A percentile compares a stretch with the other conserved stretches of the same genome.
These are phyloP conservation scores for Scedosporium dehoogii DNA, from an alignment of 2,329 filamentous ascomycete species.

Conservation along the genomic window DNA sequence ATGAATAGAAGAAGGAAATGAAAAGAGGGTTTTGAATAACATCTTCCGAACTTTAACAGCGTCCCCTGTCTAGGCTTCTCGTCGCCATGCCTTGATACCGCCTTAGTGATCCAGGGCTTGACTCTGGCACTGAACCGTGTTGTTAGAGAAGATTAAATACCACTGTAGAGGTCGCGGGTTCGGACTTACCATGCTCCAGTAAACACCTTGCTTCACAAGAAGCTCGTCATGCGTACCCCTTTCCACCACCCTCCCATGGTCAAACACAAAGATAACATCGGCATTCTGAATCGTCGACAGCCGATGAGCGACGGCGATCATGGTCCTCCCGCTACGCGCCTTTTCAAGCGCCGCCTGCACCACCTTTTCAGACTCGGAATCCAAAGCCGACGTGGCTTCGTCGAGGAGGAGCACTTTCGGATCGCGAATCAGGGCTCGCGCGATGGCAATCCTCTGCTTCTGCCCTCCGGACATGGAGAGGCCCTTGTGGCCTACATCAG, in stretches of 20 bases:
- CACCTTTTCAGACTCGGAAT: constrained; percentile 55
- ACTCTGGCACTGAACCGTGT: not conserved
- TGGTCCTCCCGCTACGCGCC: constrained; percentile 31
- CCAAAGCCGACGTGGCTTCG: constrained; percentile 59
- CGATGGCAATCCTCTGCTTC: constrained; percentile 62
- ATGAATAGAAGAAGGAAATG: too few relatives aligned
- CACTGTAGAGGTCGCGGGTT: constrained; percentile 13
- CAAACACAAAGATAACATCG: constrained; percentile 54
- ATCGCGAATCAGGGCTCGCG: constrained; percentile 56
- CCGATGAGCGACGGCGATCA: constrained; percentile 57
- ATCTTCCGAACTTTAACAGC: too few relatives aligned
- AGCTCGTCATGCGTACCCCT: constrained; percentile 53
- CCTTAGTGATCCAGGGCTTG: not conserved
- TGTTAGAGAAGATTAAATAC: not conserved
- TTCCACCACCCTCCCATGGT: constrained; percentile 45
- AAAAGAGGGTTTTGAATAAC: too few relatives aligned
- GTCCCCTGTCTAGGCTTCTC: too few relatives aligned
- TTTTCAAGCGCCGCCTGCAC: constrained; percentile 53
- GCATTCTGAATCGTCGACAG: constrained; percentile 45
- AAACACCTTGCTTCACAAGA: constrained; percentile 34
- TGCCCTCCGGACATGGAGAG: constrained; percentile 64
- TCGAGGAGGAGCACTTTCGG: constrained; percentile 61
- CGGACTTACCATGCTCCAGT: constrained; percentile 36
- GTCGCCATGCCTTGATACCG: too few relatives aligned
- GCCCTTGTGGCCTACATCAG: constrained; percentile 55